A percentile compares a stretch with the other conserved stretches of the same genome.
phyloP scores from a whole-genome alignment of 2,329 filamentous ascomycete species.

The Achaetomium macrosporum region DNA sequence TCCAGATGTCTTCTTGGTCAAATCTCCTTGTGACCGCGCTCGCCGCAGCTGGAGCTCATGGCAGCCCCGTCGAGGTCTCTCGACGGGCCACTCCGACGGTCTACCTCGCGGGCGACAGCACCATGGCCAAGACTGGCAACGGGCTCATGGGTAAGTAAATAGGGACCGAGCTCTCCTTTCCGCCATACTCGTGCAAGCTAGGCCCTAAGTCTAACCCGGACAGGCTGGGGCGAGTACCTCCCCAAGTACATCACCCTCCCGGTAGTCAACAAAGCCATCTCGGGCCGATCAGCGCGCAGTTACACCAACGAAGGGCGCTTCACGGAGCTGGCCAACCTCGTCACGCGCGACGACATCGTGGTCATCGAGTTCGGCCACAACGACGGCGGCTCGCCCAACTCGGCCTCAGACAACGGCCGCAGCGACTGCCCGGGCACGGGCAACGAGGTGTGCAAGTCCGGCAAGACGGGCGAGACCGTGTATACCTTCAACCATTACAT shows the following conservation, averaged over 20 bases:
- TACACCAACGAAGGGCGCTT: conserved; percentile 59
- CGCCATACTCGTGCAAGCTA: no score
- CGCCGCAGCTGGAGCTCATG: conserved; percentile 5
- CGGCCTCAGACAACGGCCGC: conserved; percentile 51
- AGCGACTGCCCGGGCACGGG: conserved; percentile 50
- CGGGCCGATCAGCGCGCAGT: conserved; percentile 56
- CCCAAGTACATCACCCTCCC: conserved; percentile 39
- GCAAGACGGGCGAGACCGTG: conserved; percentile 26
- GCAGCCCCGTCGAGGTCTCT: conserved; percentile 13
- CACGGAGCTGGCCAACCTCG: conserved; percentile 42
- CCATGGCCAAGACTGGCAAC: conserved; percentile 43
- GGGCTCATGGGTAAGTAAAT: conserved; percentile 13
- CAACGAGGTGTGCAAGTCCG: conserved; percentile 44
- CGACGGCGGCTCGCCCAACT: conserved; percentile 52
- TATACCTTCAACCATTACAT: conserved; percentile 31
- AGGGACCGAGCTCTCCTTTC: no score
- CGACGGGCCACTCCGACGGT: conserved; percentile 32
- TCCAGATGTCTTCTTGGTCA: conserved; percentile 9
- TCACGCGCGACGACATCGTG: conserved; percentile 54
- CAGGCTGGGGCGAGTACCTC: conserved; percentile 54
- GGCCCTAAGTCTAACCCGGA: no score
- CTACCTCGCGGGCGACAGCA: conserved; percentile 51
- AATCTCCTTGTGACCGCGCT: conserved; percentile 11
- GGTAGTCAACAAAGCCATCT: conserved; percentile 57
- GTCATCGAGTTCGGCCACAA: conserved; percentile 69